A percentile compares a stretch with the other conserved stretches of the same genome.
These are phyloP conservation scores for Debaryomyces sp. DNA, from an alignment of 1,139 yeast species.

Conservation along the genomic window DNA sequence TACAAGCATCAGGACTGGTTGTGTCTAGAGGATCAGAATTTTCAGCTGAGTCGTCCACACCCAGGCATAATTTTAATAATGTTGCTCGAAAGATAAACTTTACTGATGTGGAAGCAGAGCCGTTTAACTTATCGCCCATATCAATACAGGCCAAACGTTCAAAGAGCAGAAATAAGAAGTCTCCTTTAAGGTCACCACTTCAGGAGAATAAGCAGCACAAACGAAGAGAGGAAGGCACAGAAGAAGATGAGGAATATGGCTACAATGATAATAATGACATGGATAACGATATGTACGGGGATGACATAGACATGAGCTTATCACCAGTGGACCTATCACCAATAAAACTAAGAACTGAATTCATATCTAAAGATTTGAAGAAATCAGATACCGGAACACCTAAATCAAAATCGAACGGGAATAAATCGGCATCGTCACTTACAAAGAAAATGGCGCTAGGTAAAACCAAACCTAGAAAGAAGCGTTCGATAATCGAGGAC, in stretches of 20 bases:
- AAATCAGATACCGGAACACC: slow-evolving; percentile 3
- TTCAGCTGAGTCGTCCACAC: slow-evolving; percentile 3
- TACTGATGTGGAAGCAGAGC: slow-evolving; percentile 40
- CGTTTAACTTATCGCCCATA: slow-evolving; percentile 36
- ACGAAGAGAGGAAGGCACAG: slow-evolving; percentile 9
- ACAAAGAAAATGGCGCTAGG: slow-evolving; percentile 50
- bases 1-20: neutral
- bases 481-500: slow-evolving; percentile 12
- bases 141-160: slow-evolving; percentile 22
- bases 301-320: slow-evolving; percentile 17
- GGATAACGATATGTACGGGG: slow-evolving; percentile 13
- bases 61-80: slow-evolving; percentile 13
- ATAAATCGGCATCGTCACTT: slow-evolving; percentile 21
- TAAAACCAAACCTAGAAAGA: slow-evolving; percentile 20
- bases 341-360: slow-evolving; percentile 5
- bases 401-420: neutral
- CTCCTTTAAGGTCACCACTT: slow-evolving; percentile 38
- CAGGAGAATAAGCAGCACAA: slow-evolving; percentile 21
- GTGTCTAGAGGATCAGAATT: neutral
- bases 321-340: slow-evolving; percentile 19
- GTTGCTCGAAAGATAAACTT: slow-evolving; percentile 43
- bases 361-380: slow-evolving; percentile 1
- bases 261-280: slow-evolving; percentile 11
- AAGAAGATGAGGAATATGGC: slow-evolving; percentile 12
- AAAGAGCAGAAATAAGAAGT: slow-evolving; percentile 25